A percentile compares a stretch with the other conserved stretches of the same genome.
These are phyloP conservation scores for Colletotrichum aenigma DNA, from an alignment of 2,329 filamentous ascomycete genomes.

Conservation along the genomic window DNA sequence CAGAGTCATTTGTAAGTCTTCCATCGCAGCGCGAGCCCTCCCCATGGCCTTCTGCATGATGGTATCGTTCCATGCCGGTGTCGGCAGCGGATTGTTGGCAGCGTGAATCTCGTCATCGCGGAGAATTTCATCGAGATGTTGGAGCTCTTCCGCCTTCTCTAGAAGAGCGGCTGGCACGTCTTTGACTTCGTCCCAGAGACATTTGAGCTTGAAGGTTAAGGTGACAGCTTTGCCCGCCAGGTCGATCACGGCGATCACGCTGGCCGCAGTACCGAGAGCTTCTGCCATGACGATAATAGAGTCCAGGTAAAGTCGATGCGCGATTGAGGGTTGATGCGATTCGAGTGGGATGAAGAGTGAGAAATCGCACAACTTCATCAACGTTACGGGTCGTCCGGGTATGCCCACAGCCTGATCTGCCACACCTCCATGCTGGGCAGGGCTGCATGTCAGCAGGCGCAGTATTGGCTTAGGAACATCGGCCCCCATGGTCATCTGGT, in stretches of 20 bases:
- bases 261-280: neutral
- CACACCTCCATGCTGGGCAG: neutral
- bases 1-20: neutral
- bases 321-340: no score
- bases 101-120: neutral
- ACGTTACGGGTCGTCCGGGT: neutral
- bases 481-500: no score
- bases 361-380: neutral
- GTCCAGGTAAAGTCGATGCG: no score
- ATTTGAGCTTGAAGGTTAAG: conserved; percentile 14
- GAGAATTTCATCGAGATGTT: neutral
- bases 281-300: neutral
- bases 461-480: neutral
- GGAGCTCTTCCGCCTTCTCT: neutral
- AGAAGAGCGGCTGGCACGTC: conserved; percentile 2
- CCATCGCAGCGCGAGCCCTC: neutral
- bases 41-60: neutral
- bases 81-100: neutral
- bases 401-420: neutral
- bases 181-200: conserved; percentile 20
- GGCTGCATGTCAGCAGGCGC: neutral
- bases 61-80: neutral
- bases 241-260: conserved; percentile 4
- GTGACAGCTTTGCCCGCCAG: conserved; percentile 14
- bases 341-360: neutral